Base-by-base conservation (phyloP, 202 grass and related monocot species). In the Zizania palustris region DNA sequence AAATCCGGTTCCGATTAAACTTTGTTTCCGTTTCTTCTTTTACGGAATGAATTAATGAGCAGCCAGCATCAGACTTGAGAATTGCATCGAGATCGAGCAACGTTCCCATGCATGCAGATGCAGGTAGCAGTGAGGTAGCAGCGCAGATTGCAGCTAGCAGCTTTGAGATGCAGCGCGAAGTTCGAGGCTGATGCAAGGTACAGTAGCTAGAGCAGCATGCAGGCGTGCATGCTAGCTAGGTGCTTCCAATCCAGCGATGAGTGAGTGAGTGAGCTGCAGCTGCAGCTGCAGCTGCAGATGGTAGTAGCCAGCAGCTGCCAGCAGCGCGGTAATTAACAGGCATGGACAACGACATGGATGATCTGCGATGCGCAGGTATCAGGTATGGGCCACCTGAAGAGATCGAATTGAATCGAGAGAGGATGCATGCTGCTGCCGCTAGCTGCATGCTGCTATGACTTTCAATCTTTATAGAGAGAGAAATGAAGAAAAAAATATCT, bases 151-250 rank as follows among this genome's bases (percentile, higher is more conserved):
- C 72, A 65, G 69, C 34, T 20, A 34, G 39, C 72, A 65, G 69
- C 34, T 62, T 58, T 63, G 63, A 21, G 36, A 55, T 16, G 51
- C n/a, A 59, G 46, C 80, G 28, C 40, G 69, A 59, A 88, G 80
- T 88, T 84, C 69, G 86, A 88, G 81, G 86, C 81, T 84, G 86
- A 88, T 76, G 86, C 81, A 80, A 84, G 71, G 72, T 76, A 80
- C 76, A 84, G 86, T 84, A 21, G n/a, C n/a, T n/a, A n/a, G n/a
- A n/a, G 39, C 49, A 49, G 21, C 74, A 49, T 16, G 72, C 56
- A 72, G 38, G 35, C 61, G 20, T 50, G 51, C 51, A 55, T 54
- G 50, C 50, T 12, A 28, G 28, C 28, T 28, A 28, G 28, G 28
- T 12, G 9, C 44, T 11, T 11, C 44, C 3, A 42, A 7, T 44